A percentile compares a stretch with the other conserved stretches of the same genome.
phyloP scores from a whole-genome alignment of 805 yeast species.

The Myxozyma nipponensis region DNA sequence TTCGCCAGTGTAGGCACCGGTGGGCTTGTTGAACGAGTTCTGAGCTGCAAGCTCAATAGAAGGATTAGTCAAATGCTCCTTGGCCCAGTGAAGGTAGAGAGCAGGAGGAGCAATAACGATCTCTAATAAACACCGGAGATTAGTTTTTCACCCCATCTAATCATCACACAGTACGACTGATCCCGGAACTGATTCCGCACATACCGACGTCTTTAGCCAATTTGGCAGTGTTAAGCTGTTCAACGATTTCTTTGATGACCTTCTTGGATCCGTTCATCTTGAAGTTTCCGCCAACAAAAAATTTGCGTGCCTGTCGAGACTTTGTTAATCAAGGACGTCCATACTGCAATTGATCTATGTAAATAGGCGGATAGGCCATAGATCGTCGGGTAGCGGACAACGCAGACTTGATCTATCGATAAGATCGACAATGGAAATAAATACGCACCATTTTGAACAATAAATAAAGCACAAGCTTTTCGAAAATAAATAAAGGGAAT shows the following conservation, averaged over 20 bases:
- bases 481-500: too few species aligned
- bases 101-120: conserved; percentile 97
- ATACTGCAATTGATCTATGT: too few species aligned
- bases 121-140: conserved; percentile 36
- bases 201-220: conserved; percentile 67
- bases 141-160: neutral
- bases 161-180: neutral
- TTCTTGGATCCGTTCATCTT: conserved; percentile 94
- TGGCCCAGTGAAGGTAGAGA: conserved; percentile 79
- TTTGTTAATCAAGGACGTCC: neutral
- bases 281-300: conserved; percentile 99
- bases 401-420: too few species aligned
- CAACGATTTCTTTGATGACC: conserved; percentile 79
- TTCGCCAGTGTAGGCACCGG: conserved; percentile 99
- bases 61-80: conserved; percentile 57
- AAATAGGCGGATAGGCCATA: too few species aligned
- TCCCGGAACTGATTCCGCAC: neutral
- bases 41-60: conserved; percentile 85
- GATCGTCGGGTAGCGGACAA: too few species aligned
- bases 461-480: too few species aligned
- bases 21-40: conserved; percentile 78
- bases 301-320: conserved; percentile 63
- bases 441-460: too few species aligned
- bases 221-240: conserved; percentile 71
- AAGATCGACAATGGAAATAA: too few species aligned